phyloP scores from a whole-genome alignment of 371 early-diverging fungal species.

The Paraphysoderma sedebokerense region DNA sequence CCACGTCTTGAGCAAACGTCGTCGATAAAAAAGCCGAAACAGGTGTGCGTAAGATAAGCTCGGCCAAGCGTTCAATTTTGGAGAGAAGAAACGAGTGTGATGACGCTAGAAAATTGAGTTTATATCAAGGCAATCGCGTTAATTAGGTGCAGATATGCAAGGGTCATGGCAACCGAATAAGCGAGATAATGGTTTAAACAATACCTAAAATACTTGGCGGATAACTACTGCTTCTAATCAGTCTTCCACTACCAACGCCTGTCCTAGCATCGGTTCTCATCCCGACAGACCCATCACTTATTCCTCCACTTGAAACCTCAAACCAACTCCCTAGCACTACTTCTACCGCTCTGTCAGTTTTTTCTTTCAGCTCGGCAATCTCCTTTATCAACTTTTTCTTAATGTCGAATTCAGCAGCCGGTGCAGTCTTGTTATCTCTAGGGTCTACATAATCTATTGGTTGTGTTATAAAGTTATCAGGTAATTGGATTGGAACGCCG shows the following conservation, averaged over 20 bases:
- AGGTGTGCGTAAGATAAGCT: slow-evolving; percentile 15
- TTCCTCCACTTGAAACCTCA: background rate
- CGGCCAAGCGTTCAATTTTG: slow-evolving; percentile 16
- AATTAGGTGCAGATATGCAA: background rate
- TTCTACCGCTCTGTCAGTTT: background rate
- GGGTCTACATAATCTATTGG: background rate
- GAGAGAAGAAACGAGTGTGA: slow-evolving; percentile 14
- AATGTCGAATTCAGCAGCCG: background rate
- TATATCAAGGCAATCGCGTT: background rate
- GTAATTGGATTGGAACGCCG: too few species aligned
- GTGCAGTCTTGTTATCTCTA: too few species aligned
- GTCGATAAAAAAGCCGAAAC: slow-evolving; percentile 14
- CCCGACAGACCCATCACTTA: background rate
- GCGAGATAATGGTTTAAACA: background rate
- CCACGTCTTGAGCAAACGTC: slow-evolving; percentile 21
- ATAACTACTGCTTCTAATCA: too few species aligned
- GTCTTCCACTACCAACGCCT: background rate
- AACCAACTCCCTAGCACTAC: background rate
- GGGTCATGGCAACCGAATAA: background rate
- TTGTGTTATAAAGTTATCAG: too few species aligned
- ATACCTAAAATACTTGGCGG: background rate
- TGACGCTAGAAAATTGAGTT: slow-evolving; percentile 10
- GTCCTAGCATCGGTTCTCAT: background rate
- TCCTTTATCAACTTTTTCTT: background rate
- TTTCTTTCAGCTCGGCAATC: background rate